A percentile compares a stretch with the other conserved stretches of the same genome.
These are phyloP conservation scores for Gnaphalium uliginosum DNA, from an alignment of 129 eudicot genomes.

Conservation along the genomic window DNA sequence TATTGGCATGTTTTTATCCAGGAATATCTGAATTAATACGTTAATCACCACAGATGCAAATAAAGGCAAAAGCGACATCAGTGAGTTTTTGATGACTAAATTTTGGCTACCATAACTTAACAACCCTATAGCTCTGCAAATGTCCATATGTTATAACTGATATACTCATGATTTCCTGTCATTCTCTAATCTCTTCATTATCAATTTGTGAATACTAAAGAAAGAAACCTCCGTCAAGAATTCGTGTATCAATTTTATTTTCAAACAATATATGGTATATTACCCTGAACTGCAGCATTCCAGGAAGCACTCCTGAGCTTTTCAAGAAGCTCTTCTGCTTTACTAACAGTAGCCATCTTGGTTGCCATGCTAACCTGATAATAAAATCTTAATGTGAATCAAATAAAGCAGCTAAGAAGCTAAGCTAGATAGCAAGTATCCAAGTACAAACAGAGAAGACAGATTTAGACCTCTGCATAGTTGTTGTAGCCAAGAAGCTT, in stretches of 20 bases:
- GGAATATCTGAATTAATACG: not conserved
- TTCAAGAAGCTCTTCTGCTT: slow-evolving; percentile 94
- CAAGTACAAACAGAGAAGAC: not conserved
- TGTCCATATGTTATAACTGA: not conserved
- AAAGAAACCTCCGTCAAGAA: not conserved
- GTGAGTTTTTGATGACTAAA: not conserved
- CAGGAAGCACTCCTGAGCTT: slow-evolving; percentile 86
- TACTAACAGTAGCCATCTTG: slow-evolving; percentile 93
- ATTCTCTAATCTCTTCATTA: not conserved
- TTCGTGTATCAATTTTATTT: not conserved
- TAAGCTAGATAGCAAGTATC: not conserved
- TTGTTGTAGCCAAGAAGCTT: slow-evolving; percentile 93
- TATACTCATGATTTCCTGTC: not conserved
- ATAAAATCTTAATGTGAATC: slow-evolving; percentile 1
- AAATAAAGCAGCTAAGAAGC: not conserved
- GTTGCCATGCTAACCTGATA: slow-evolving; percentile 94
- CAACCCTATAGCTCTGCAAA: not conserved
- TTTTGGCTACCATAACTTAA: not conserved
- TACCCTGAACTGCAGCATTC: slow-evolving; percentile 91
- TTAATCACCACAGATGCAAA: not conserved
- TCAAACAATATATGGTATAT: not conserved
- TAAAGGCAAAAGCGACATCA: not conserved
- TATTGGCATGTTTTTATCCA: not conserved
- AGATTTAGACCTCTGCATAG: slow-evolving; percentile 76
- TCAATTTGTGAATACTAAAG: not conserved